phyloP scores from a whole-genome alignment of 1,284 basidiomycete genomes.

The Boletus subluridellus region DNA sequence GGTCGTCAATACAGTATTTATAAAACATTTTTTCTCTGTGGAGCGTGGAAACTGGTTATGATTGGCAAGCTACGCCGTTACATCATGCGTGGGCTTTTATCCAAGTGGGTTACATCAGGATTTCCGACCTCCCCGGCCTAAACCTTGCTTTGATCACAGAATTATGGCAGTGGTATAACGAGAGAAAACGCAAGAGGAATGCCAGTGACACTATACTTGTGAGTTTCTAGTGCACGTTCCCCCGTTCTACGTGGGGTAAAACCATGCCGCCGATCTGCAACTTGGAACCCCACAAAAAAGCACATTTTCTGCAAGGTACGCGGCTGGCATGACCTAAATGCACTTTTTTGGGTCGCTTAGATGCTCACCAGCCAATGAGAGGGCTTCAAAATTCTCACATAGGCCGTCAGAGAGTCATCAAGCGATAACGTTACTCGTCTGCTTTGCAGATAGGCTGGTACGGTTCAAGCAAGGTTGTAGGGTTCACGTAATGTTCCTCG shows the following conservation, averaged over 20 bases:
- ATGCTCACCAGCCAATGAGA: too few species aligned
- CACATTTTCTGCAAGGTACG: too few species aligned
- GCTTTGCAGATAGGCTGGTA: too few species aligned
- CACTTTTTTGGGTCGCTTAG: too few species aligned
- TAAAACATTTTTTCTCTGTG: not conserved
- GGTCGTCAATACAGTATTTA: not conserved
- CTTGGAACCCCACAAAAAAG: too few species aligned
- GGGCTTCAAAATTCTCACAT: too few species aligned
- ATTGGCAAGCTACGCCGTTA: too few species aligned
- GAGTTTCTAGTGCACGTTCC: not conserved
- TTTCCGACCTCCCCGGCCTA: not conserved
- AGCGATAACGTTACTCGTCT: too few species aligned
- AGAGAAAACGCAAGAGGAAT: not conserved
- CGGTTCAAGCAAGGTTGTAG: not conserved
- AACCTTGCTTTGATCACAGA: not conserved
- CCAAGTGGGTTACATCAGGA: not conserved
- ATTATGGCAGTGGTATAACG: not conserved
- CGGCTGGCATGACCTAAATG: too few species aligned
- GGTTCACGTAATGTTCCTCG: not conserved
- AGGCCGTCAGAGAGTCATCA: too few species aligned
- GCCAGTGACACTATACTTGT: not conserved
- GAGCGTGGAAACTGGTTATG: too few species aligned
- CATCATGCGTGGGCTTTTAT: not conserved
- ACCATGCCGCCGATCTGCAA: too few species aligned
- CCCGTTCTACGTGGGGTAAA: not conserved